Evolutionary conservation across 306 rosid species (phyloP).

Genomic region (Cicer arietinum): DNA sequence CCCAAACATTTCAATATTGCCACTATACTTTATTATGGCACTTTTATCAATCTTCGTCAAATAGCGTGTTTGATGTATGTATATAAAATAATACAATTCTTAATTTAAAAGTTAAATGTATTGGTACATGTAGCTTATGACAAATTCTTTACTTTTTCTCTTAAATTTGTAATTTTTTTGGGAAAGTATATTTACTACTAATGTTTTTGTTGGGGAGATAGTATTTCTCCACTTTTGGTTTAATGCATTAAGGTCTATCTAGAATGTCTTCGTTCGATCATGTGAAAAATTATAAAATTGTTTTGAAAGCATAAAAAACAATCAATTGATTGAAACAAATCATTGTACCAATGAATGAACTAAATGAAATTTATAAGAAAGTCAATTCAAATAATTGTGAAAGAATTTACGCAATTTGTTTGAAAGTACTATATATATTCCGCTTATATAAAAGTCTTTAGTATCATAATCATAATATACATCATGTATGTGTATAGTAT

Average conservation of each 20-base stretch:
- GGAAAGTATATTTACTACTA: background rate
- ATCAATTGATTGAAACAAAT: conserved; percentile 39
- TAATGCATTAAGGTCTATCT: background rate
- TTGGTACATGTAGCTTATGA: no score
- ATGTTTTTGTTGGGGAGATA: background rate
- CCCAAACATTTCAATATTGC: no score
- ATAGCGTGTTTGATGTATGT: no score
- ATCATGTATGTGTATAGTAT: background rate
- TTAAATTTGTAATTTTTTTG: no score
- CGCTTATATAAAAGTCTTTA: background rate
- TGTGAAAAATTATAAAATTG: conserved; percentile 32
- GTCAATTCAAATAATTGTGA: conserved; percentile 46
- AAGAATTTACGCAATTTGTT: conserved; percentile 25
- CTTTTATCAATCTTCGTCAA: no score
- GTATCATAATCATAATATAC: background rate
- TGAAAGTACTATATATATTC: background rate
- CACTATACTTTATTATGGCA: no score
- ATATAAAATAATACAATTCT: no score
- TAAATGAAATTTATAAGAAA: conserved; percentile 29
- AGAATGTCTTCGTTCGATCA: conserved; percentile 15
- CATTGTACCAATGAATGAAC: conserved; percentile 32
- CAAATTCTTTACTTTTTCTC: no score
- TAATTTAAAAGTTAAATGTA: no score
- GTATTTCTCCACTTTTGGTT: background rate
- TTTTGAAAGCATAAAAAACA: conserved; percentile 18